Evolutionary conservation across 768 basidiomycete species (phyloP), one percentile per base, ranked within the genome.

Genomic region (Pleurotus pulmonarius): DNA sequence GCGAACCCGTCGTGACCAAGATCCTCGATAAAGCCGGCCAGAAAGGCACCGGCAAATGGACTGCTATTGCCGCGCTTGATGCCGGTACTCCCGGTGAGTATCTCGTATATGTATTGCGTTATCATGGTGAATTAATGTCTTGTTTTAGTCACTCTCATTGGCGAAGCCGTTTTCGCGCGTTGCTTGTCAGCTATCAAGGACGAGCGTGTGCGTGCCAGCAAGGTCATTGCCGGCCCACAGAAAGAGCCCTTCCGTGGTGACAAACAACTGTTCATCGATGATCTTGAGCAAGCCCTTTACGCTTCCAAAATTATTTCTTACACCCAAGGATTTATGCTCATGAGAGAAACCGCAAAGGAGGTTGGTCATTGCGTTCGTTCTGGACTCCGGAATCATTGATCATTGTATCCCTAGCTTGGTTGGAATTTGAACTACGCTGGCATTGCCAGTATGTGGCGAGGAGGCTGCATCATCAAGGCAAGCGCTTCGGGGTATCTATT

Each of bases 31-130:
- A 90, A 67, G 97, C 97, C 58, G 96, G 96, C 39, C 97, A 99
- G 74, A 99, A 99, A 77, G 97, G 97, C 68, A 99, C 97, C 60
- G 94, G 97, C 57, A 99, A 99, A 76, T 99, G 97, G 97, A 99
- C 97, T 56, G 97, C 97, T 56, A 90, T 98, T 66, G 88, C 88
- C 64, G 97, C 97, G 58, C 86, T 99, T 63, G 97, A 99, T 54
- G 88, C 92, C 62, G 94, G 92, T 65, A 88, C 83, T 58, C 81
- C 91, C 44, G 92, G 92, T 90, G 60, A 59, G 84, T 70, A 29
- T 48, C 56, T 3, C 9, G 45, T 9, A 6, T 43, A 49, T 56
- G 46, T 39, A 60, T 49, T 54, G 39, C 59, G 49, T 56, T 37
- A 41, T 24, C 47, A 49, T 48, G 40, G 59, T 58, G 41, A 43